phyloP scores from a whole-genome alignment of 768 basidiomycete species.

The Mycena amicta region DNA sequence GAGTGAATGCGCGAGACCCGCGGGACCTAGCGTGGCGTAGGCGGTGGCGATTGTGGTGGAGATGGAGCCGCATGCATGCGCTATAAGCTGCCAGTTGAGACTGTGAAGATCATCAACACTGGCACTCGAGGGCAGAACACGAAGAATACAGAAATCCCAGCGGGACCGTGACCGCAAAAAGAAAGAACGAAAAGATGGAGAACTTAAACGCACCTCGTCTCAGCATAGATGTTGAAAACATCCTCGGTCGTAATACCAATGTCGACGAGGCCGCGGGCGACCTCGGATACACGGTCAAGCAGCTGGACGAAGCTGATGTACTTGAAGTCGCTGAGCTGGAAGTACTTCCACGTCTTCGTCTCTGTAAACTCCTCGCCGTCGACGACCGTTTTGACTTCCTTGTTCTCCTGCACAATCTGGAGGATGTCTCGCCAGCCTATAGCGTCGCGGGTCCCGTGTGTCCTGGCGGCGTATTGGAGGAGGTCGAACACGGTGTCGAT shows the following conservation, averaged over 20 bases:
- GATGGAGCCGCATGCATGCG: constrained; percentile 79
- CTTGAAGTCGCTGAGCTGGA: constrained; percentile 87
- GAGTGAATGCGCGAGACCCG: constrained; percentile 87
- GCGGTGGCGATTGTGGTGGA: constrained; percentile 88
- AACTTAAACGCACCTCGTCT: constrained; percentile 78
- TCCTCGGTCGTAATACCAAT: constrained; percentile 68
- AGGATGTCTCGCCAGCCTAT: constrained; percentile 80
- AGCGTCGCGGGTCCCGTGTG: constrained; percentile 73
- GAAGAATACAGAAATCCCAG: too few relatives aligned
- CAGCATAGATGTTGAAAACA: constrained; percentile 89
- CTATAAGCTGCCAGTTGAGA: constrained; percentile 85
- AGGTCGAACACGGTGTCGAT: constrained; percentile 84
- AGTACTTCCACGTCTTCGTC: constrained; percentile 96
- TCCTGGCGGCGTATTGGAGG: constrained; percentile 70
- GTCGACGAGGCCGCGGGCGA: constrained; percentile 72
- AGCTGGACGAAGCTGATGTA: constrained; percentile 77
- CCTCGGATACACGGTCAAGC: constrained; percentile 60
- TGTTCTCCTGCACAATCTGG: constrained; percentile 77
- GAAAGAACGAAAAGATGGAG: not conserved
- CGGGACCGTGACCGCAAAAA: too few relatives aligned
- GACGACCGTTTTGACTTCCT: constrained; percentile 83
- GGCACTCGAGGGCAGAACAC: constrained; percentile 6
- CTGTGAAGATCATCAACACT: constrained; percentile 38
- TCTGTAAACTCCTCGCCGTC: constrained; percentile 82
- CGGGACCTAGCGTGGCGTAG: constrained; percentile 92